These are phyloP conservation scores for Parathielavia appendiculata DNA, from an alignment of 495 filamentous ascomycete genomes.

Conservation along the genomic window DNA sequence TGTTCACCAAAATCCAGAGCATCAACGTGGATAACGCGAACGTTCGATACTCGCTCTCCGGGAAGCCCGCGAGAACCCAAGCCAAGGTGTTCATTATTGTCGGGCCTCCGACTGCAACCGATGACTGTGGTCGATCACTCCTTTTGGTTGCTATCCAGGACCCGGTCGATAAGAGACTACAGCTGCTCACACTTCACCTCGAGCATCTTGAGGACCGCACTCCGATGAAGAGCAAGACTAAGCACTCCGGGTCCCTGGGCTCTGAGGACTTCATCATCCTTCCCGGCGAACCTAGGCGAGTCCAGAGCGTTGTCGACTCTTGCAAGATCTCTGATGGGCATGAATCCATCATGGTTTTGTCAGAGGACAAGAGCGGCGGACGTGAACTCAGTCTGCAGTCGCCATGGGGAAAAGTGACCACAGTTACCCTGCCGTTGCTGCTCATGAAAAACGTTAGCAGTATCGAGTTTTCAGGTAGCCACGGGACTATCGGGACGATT, in stretches of 20 bases:
- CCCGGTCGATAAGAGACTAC: slow-evolving; percentile 56
- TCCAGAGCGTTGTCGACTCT: slow-evolving; percentile 65
- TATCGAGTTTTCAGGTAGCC: slow-evolving; percentile 37
- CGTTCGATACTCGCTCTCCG: slow-evolving; percentile 51
- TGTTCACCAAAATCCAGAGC: slow-evolving; percentile 67
- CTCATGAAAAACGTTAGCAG: slow-evolving; percentile 35
- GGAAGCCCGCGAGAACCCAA: slow-evolving; percentile 43
- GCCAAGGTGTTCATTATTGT: slow-evolving; percentile 61
- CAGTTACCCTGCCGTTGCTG: slow-evolving; percentile 47
- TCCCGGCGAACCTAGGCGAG: slow-evolving; percentile 42
- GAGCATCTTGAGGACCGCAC: slow-evolving; percentile 30
- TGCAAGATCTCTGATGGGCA: slow-evolving; percentile 67
- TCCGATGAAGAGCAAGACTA: slow-evolving; percentile 23
- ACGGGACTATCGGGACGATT: slow-evolving; percentile 12
- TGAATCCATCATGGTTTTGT: slow-evolving; percentile 63
- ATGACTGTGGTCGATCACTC: slow-evolving; percentile 45
- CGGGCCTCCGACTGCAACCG: slow-evolving; percentile 50
- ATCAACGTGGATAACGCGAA: slow-evolving; percentile 59
- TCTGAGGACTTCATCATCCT: slow-evolving; percentile 25
- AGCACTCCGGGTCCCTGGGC: background rate
- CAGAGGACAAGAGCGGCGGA: slow-evolving; percentile 55
- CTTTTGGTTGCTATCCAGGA: slow-evolving; percentile 67
- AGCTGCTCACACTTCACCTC: slow-evolving; percentile 58
- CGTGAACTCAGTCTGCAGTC: slow-evolving; percentile 67
- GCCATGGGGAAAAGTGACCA: slow-evolving; percentile 63